Conservation (phyloP, 2,329 filamentous ascomycete genomes). For the Colletotrichum sidae region DNA sequence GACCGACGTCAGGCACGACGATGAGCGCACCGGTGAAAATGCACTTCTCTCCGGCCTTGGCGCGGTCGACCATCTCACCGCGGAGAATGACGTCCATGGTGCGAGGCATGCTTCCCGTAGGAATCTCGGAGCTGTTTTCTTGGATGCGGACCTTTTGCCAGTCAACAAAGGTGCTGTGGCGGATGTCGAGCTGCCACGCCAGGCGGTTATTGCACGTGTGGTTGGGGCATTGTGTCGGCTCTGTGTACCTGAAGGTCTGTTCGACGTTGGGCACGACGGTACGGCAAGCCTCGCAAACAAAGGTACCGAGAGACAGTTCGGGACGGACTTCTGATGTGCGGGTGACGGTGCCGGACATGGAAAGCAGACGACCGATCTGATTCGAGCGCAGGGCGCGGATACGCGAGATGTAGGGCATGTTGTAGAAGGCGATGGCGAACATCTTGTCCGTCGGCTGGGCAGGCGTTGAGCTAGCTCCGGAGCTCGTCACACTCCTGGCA, state of each 20-base stretch:
- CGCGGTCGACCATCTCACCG: slow-evolving; percentile 96
- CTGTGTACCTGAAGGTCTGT: slow-evolving; percentile 97
- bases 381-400: slow-evolving; percentile 87
- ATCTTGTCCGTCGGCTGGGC: slow-evolving; percentile 98
- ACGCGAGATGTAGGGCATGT: slow-evolving; percentile 86
- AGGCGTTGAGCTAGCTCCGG: slow-evolving; percentile 77
- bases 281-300: slow-evolving; percentile 89
- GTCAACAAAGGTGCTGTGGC: slow-evolving; percentile 97
- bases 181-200: slow-evolving; percentile 97
- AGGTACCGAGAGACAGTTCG: slow-evolving; percentile 91
- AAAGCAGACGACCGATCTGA: slow-evolving; percentile 92
- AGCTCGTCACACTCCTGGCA: slow-evolving; percentile 71
- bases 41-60: slow-evolving; percentile 97
- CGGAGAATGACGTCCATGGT: slow-evolving; percentile 97
- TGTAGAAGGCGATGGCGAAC: slow-evolving; percentile 93
- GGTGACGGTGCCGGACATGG: slow-evolving; percentile 96
- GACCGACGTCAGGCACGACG: slow-evolving; percentile 96
- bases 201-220: slow-evolving; percentile 85
- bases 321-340: slow-evolving; percentile 96
- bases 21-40: slow-evolving; percentile 97
- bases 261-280: slow-evolving; percentile 90
- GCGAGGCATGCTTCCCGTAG: slow-evolving; percentile 97
- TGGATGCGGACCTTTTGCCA: slow-evolving; percentile 99
- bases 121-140: slow-evolving; percentile 98
- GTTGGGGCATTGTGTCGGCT: slow-evolving; percentile 96